Conservation (phyloP, 1,139 yeast genomes). For the Yamadazyma buinensis region DNA sequence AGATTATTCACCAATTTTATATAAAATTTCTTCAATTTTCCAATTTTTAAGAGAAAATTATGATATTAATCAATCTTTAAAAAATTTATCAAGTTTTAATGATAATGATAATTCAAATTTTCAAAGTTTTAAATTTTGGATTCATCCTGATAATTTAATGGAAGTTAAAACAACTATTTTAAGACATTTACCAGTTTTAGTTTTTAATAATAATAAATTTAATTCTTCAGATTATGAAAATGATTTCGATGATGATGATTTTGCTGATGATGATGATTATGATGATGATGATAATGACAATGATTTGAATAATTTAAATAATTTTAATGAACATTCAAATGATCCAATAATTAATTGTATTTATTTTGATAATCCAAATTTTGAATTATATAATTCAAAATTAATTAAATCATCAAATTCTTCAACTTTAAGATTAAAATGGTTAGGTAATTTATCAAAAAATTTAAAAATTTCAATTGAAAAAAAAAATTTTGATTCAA, state of each 20-base stretch:
- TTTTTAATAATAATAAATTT: conserved; percentile 55
- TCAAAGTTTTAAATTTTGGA: conserved; percentile 89
- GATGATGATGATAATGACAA: conserved; percentile 14
- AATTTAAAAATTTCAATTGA: conserved; percentile 79
- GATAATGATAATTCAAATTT: conserved; percentile 52
- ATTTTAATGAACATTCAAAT: conserved; percentile 16
- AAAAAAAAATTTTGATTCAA: conserved; percentile 64
- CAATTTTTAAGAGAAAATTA: conserved; percentile 73
- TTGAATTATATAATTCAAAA: conserved; percentile 84
- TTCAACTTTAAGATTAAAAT: conserved; percentile 77
- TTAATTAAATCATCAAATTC: conserved; percentile 66
- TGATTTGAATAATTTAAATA: conserved; percentile 10
- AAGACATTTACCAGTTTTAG: conserved; percentile 88
- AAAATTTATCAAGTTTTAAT: conserved; percentile 44
- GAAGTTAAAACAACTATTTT: conserved; percentile 92
- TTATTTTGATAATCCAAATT: conserved; percentile 80
- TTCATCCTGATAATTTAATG: conserved; percentile 94
- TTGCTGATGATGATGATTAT: conserved; percentile 22
- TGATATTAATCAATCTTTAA: conserved; percentile 37
- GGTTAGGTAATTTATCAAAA: conserved; percentile 82
- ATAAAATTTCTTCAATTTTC: conserved; percentile 77
- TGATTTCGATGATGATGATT: conserved; percentile 30
- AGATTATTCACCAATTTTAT: conserved; percentile 88
- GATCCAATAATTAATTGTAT: conserved; percentile 86
- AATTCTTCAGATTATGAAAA: conserved; percentile 34